Evolutionary conservation across 192 early-diverging fungal species (phyloP).

Genomic region (Backusella mclennaniae): DNA sequence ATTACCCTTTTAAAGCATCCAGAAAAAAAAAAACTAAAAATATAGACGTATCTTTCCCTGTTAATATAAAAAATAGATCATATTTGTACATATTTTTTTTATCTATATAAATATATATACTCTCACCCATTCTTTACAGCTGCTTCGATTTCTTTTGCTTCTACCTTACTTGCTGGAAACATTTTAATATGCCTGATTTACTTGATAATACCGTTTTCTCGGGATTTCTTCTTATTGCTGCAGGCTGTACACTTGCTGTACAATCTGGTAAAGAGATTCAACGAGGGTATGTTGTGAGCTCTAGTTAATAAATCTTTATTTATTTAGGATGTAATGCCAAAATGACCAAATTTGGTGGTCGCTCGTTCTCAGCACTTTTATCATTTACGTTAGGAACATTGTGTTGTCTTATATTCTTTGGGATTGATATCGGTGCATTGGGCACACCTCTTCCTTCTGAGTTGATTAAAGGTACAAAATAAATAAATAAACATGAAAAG

Average conservation of each 20-base stretch:
- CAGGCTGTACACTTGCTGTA: constrained; percentile 27
- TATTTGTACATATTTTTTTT: not conserved
- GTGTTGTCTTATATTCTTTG: constrained; percentile 25
- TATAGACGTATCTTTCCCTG: not conserved
- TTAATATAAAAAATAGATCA: not conserved
- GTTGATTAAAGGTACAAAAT: constrained; percentile 8
- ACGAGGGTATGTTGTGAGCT: not conserved
- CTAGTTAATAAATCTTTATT: not conserved
- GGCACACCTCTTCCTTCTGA: constrained; percentile 15
- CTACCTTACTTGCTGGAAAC: not conserved
- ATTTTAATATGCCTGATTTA: constrained; percentile 12
- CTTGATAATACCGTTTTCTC: constrained; percentile 21
- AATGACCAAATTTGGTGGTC: constrained; percentile 21
- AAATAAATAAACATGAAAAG: not conserved
- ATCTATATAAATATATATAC: not conserved
- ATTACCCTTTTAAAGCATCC: not conserved
- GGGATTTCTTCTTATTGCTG: constrained; percentile 22
- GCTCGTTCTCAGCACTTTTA: constrained; percentile 22
- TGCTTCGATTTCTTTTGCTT: not conserved
- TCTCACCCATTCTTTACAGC: not conserved
- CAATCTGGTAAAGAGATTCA: constrained; percentile 20
- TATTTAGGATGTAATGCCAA: constrained; percentile 23
- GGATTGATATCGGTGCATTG: constrained; percentile 16
- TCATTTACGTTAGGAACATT: constrained; percentile 20
- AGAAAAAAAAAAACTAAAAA: not conserved